Evolutionary conservation across 805 yeast genomes (phyloP).

Genomic region (Ogataea methanolica): DNA sequence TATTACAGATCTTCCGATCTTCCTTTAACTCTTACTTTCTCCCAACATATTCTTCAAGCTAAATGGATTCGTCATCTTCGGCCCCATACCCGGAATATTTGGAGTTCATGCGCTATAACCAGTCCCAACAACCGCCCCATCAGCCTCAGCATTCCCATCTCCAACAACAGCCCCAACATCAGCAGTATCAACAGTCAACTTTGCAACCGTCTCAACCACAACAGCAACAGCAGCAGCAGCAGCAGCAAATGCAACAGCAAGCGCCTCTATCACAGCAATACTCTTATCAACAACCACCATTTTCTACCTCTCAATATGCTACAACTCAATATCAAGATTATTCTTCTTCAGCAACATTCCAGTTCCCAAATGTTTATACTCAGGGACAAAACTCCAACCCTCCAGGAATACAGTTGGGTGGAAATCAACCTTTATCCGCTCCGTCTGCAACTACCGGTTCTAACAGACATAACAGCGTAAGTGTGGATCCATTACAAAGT

Average conservation of each 20-base stretch:
- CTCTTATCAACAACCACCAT: not conserved
- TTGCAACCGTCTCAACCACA: conserved; percentile 3
- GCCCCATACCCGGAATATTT: conserved; percentile 10
- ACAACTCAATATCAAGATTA: conserved; percentile 1
- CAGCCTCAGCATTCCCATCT: not conserved
- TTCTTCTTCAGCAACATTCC: not conserved
- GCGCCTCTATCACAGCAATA: conserved; percentile 1
- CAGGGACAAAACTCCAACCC: not conserved
- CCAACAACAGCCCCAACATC: conserved; percentile 5
- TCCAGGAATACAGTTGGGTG: not conserved
- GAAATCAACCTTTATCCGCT: not conserved
- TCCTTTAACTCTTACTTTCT: no score
- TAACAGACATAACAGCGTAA: conserved; percentile 1
- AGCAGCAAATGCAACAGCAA: conserved; percentile 1
- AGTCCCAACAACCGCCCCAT: conserved; percentile 3
- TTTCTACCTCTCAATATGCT: not conserved
- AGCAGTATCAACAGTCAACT: conserved; percentile 4
- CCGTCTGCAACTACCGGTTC: not conserved
- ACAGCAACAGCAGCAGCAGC: conserved; percentile 6
- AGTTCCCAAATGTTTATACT: conserved; percentile 4
- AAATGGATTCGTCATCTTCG: conserved; percentile 9
- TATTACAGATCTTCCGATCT: no score
- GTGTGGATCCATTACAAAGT: conserved; percentile 3
- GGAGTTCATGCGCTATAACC: conserved; percentile 11
- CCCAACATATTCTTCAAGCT: no score